Conservation (phyloP, 176 grass and related monocot species). For the Themeda triandra region DNA sequence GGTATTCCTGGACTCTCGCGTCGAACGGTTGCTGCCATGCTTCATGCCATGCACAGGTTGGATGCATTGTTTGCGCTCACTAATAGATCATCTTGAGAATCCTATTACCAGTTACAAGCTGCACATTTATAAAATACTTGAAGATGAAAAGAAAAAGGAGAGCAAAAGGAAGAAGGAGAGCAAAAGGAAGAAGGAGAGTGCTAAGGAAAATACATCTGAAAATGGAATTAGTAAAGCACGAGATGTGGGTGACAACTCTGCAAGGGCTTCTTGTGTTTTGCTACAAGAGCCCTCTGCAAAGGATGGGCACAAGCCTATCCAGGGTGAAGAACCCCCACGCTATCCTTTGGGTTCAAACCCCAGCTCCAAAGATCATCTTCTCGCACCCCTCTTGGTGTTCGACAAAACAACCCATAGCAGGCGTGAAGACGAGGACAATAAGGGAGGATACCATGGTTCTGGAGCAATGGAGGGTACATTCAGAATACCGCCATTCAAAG, state of each 20-base stretch:
- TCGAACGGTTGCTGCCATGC: not conserved
- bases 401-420: too few relatives aligned
- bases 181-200: not conserved
- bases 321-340: not conserved
- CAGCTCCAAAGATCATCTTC: not conserved
- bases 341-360: not conserved
- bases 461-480: not conserved
- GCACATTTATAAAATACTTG: not conserved
- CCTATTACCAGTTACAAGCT: not conserved
- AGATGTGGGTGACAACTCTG: not conserved
- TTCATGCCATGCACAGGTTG: slow-evolving; percentile 3
- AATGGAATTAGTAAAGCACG: not conserved
- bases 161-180: not conserved
- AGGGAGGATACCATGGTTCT: too few relatives aligned
- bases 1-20: not conserved
- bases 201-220: not conserved
- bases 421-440: too few relatives aligned
- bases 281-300: not conserved
- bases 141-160: not conserved
- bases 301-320: not conserved
- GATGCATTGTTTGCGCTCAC: not conserved
- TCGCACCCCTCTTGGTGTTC: too few relatives aligned
- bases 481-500: not conserved
- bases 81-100: not conserved
- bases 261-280: not conserved